Evolutionary conservation across 108 stramenopile species (phyloP).

Genomic region (Nannochloropsis salina): DNA sequence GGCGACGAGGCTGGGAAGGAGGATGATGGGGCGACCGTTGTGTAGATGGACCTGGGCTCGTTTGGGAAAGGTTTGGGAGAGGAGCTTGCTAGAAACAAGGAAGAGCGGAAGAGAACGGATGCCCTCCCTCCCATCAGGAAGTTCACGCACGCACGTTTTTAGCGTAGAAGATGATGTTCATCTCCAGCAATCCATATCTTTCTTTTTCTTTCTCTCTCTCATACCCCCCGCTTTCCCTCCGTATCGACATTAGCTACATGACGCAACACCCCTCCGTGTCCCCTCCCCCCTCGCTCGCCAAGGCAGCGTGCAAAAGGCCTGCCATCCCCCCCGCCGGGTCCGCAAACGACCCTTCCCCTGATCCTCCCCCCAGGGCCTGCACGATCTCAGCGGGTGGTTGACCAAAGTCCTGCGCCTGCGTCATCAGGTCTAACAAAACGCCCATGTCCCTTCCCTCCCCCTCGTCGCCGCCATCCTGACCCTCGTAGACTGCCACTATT

Average conservation of each 20-base stretch:
- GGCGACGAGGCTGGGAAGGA: not conserved
- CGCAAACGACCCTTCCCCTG: not conserved
- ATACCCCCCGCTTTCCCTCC: not conserved
- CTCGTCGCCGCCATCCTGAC: conserved; percentile 57
- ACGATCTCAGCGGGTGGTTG: conserved; percentile 87
- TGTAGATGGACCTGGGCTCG: too few relatives aligned
- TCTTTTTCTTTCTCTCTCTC: not conserved
- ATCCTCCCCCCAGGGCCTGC: conserved; percentile 60
- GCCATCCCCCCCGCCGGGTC: not conserved
- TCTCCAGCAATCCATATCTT: not conserved
- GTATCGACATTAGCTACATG: not conserved
- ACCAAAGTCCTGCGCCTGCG: conserved; percentile 60
- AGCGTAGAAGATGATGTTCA: too few relatives aligned
- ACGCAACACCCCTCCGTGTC: not conserved
- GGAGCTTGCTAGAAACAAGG: too few relatives aligned
- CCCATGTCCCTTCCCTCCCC: not conserved
- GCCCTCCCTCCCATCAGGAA: too few relatives aligned
- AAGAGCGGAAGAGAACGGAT: not conserved
- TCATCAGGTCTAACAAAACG: not conserved
- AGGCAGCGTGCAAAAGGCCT: not conserved
- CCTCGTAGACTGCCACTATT: conserved; percentile 75
- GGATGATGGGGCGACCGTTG: not conserved
- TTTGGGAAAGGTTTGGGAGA: too few relatives aligned
- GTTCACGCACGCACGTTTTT: too few relatives aligned
- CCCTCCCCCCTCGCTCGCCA: not conserved